Evolutionary conservation across 1,284 basidiomycete genomes (phyloP).

Genomic region (Sanghuangporus sanghuang): DNA sequence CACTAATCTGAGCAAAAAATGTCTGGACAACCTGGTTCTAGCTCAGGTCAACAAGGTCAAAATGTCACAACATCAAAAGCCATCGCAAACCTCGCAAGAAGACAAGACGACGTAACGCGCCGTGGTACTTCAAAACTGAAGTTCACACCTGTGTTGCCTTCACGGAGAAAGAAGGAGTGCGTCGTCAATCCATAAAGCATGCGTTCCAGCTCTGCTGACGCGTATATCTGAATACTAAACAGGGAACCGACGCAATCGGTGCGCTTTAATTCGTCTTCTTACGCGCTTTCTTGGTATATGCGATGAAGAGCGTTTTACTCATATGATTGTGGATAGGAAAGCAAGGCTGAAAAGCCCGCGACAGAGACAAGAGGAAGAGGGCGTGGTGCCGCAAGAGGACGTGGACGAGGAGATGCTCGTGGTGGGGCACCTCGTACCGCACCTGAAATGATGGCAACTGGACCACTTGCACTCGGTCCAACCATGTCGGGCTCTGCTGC

Average conservation of each 20-base stretch:
- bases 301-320: background rate
- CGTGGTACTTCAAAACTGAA: constrained; percentile 71
- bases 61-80: constrained; percentile 35
- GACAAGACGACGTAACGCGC: constrained; percentile 61
- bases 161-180: constrained; percentile 71
- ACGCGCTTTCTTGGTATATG: background rate
- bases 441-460: constrained; percentile 75
- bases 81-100: constrained; percentile 70
- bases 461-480: constrained; percentile 82
- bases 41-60: constrained; percentile 1
- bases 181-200: constrained; percentile 35
- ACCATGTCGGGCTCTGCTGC: constrained; percentile 53
- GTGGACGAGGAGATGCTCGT: constrained; percentile 38
- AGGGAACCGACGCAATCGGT: constrained; percentile 40
- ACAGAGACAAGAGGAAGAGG: constrained; percentile 29
- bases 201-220: background rate
- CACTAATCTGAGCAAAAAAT: background rate
- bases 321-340: constrained; percentile 41
- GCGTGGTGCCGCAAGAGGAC: constrained; percentile 31
- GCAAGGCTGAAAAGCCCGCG: constrained; percentile 20
- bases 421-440: constrained; percentile 45
- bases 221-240: background rate
- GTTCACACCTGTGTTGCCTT: constrained; percentile 70
- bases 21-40: constrained; percentile 6
- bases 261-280: constrained; percentile 17